Evolutionary conservation across 2,329 filamentous ascomycete genomes (phyloP).

Genomic region (Paraconiothyrium sp.): DNA sequence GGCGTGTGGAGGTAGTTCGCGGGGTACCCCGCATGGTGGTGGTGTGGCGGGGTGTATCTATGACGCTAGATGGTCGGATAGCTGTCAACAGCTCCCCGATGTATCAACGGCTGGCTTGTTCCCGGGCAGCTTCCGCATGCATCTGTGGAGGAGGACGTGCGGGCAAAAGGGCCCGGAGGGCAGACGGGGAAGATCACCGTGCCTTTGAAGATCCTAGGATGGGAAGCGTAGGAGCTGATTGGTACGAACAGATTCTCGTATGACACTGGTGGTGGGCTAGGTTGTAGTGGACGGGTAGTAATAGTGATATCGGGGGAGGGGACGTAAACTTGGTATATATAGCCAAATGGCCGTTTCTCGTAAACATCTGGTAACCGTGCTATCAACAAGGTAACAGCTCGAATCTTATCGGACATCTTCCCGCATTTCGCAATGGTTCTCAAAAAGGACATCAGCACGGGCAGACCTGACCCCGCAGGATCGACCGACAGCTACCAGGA

Average conservation of each 20-base stretch:
- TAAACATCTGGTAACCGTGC: too few species aligned
- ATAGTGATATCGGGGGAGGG: conserved; percentile 3
- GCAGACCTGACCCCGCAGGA: conserved; percentile 28
- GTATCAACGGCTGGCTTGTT: conserved; percentile 6
- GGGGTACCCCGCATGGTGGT: conserved; percentile 19
- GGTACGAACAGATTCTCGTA: not conserved
- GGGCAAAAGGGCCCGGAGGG: conserved; percentile 5
- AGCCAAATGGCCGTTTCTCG: not conserved
- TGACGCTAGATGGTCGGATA: conserved; percentile 18
- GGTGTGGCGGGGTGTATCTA: conserved; percentile 15
- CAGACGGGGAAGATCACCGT: conserved; percentile 2
- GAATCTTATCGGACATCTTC: not conserved
- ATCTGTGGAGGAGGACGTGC: not conserved
- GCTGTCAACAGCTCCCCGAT: not conserved
- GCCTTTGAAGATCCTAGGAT: not conserved
- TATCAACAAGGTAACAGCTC: not conserved
- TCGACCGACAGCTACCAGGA: conserved; percentile 46
- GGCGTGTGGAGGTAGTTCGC: conserved; percentile 2
- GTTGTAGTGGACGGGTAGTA: conserved; percentile 1
- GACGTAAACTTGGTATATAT: conserved; percentile 11
- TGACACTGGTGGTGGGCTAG: not conserved
- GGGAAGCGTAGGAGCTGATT: not conserved
- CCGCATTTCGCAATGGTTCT: conserved; percentile 35
- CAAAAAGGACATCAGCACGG: conserved; percentile 44
- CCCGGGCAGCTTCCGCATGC: conserved; percentile 13